A percentile compares a stretch with the other conserved stretches of the same genome.
Conservation (phyloP, 2,329 filamentous ascomycete species). For the Venturia oleaginea region DNA sequence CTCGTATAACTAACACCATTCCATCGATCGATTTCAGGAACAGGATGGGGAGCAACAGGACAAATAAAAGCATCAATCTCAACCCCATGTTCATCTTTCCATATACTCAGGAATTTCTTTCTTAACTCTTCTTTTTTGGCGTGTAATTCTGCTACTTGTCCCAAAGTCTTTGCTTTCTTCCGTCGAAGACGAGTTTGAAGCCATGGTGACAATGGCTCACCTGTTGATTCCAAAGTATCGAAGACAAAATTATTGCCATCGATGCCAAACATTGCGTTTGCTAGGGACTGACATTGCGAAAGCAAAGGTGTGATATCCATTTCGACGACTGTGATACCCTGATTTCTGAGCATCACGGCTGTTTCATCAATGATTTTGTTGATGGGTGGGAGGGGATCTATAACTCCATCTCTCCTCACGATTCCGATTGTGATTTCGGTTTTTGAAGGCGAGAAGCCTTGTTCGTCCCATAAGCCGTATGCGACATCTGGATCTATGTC, state of each 20-base stretch:
- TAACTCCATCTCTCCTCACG: slow-evolving; percentile 41
- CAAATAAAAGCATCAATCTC: slow-evolving; percentile 53
- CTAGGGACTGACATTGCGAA: slow-evolving; percentile 46
- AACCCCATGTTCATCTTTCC: slow-evolving; percentile 37
- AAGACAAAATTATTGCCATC: slow-evolving; percentile 50
- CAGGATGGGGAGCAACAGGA: slow-evolving; percentile 55
- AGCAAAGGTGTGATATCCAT: slow-evolving; percentile 45
- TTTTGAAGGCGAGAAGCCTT: slow-evolving; percentile 17
- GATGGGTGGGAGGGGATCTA: slow-evolving; percentile 44
- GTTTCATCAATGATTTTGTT: slow-evolving; percentile 38
- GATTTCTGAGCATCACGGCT: slow-evolving; percentile 23
- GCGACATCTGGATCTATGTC: slow-evolving; percentile 35
- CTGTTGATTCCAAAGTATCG: slow-evolving; percentile 45
- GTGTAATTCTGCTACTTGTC: slow-evolving; percentile 44
- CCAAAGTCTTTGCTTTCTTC: slow-evolving; percentile 37
- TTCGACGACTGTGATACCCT: slow-evolving; percentile 48
- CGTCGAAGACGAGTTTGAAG: slow-evolving; percentile 43
- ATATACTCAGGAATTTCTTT: slow-evolving; percentile 48
- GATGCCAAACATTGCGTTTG: slow-evolving; percentile 49
- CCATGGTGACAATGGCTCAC: slow-evolving; percentile 53
- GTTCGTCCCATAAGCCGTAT: slow-evolving; percentile 29
- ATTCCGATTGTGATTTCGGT: slow-evolving; percentile 38
- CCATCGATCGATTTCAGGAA: slow-evolving; percentile 53
- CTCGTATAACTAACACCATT: slow-evolving; percentile 55
- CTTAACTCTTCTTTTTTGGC: slow-evolving; percentile 44